phyloP scores from a whole-genome alignment of 1,284 basidiomycete species.

The Apiotrichum siamense region DNA sequence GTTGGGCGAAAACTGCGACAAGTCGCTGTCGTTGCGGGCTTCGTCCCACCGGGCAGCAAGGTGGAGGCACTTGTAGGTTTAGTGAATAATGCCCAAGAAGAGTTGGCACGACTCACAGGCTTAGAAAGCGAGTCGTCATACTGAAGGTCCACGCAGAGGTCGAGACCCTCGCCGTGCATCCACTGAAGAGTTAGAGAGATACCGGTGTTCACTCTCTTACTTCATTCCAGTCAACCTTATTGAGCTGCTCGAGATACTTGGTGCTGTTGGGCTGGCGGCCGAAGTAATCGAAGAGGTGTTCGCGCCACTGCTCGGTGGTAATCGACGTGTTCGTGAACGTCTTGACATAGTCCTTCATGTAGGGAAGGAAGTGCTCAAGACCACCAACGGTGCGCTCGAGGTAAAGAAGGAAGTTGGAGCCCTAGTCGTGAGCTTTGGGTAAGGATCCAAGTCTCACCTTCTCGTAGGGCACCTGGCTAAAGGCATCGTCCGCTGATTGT shows the following conservation, averaged over 20 bases:
- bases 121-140: conserved; percentile 78
- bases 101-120: conserved; percentile 25
- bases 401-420: conserved; percentile 63
- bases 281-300: conserved; percentile 77
- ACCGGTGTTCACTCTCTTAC: conserved; percentile 16
- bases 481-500: conserved; percentile 67
- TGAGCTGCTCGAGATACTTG: conserved; percentile 63
- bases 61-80: conserved; percentile 43
- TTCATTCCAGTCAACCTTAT: conserved; percentile 73
- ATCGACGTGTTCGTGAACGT: conserved; percentile 64
- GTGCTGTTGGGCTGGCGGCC: conserved; percentile 52
- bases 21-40: conserved; percentile 53
- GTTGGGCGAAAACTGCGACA: conserved; percentile 34
- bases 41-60: conserved; percentile 74
- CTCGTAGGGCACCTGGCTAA: conserved; percentile 62
- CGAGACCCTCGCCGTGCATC: conserved; percentile 74
- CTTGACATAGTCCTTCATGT: conserved; percentile 56
- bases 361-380: conserved; percentile 74
- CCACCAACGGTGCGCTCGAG: conserved; percentile 78
- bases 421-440: conserved; percentile 31
- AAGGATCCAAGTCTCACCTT: conserved; percentile 47
- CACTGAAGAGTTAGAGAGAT: conserved; percentile 50
- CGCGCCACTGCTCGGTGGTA: conserved; percentile 80
- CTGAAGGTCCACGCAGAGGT: conserved; percentile 71
- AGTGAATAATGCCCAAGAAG: not conserved